Conservation (phyloP, 1,284 basidiomycete species). For the Ceratobasidium papillatum region DNA sequence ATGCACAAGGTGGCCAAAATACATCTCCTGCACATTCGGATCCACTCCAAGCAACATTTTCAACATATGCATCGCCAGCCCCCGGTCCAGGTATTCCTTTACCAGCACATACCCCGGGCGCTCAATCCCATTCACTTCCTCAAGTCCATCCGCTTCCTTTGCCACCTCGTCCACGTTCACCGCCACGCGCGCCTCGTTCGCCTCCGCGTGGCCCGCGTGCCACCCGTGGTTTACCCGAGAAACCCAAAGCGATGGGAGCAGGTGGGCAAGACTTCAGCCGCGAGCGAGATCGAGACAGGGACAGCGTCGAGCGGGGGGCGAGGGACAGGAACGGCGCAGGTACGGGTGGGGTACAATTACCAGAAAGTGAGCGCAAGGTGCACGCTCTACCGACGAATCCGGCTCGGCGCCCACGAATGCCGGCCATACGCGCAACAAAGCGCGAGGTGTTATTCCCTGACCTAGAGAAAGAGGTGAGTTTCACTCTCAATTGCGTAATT, state of each 20-base stretch:
- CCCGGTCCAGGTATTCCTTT: neutral
- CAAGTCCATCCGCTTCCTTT: conserved; percentile 15
- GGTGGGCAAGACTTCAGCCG: conserved; percentile 1
- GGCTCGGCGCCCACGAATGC: conserved; percentile 10
- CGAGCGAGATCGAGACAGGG: conserved; percentile 26
- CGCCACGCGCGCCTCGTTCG: conserved; percentile 15
- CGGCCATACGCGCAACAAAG: conserved; percentile 9
- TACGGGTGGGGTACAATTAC: neutral
- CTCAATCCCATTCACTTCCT: neutral
- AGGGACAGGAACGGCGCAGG: conserved; percentile 24
- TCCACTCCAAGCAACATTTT: neutral
- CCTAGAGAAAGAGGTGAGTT: conserved; percentile 35
- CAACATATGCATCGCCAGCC: conserved; percentile 18
- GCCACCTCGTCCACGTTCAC: conserved; percentile 34
- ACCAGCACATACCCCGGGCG: neutral
- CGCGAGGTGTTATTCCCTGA: conserved; percentile 29
- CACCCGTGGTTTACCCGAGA: conserved; percentile 14
- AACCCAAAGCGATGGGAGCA: conserved; percentile 4
- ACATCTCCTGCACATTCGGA: conserved; percentile 11
- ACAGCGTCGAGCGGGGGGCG: conserved; percentile 11
- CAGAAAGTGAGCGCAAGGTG: conserved; percentile 13
- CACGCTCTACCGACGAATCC: conserved; percentile 13
- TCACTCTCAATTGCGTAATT: neutral
- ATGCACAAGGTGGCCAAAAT: neutral
- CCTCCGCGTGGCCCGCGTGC: conserved; percentile 30